Conservation (phyloP, 441 rosid species). For the Gossypium aridum region DNA sequence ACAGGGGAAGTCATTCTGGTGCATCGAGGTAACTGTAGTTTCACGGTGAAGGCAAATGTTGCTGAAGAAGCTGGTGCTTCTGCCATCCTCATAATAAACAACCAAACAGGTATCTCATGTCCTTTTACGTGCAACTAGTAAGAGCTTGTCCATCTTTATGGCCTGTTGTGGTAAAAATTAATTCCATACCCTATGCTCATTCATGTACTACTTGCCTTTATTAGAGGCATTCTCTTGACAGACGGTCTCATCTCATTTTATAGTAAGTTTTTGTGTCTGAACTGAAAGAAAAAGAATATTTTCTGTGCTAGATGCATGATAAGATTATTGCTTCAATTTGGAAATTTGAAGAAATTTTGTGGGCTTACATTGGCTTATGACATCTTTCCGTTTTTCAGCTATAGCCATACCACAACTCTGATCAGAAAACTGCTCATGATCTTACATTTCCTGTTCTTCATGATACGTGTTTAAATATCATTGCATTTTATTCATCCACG, state of each 20-base stretch:
- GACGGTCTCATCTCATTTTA: neutral
- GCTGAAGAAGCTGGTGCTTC: slow-evolving; percentile 42
- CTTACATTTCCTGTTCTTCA: neutral
- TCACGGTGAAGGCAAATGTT: slow-evolving; percentile 37
- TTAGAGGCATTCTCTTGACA: neutral
- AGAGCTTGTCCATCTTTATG: slow-evolving; percentile 5
- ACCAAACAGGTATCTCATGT: slow-evolving; percentile 29
- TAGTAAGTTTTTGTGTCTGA: neutral
- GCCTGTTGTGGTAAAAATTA: neutral
- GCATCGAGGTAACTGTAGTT: slow-evolving; percentile 49
- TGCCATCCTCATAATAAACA: slow-evolving; percentile 46
- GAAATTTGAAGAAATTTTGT: neutral
- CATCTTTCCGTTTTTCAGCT: neutral
- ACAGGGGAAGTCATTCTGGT: slow-evolving; percentile 38
- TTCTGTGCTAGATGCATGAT: neutral
- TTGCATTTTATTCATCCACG: neutral
- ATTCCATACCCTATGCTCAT: neutral
- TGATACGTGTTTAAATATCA: neutral
- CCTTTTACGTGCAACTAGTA: neutral
- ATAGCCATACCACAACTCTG: neutral
- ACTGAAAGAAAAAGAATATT: neutral
- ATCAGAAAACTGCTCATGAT: neutral
- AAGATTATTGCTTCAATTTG: neutral
- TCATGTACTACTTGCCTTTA: neutral
- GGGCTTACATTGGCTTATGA: neutral